These are phyloP conservation scores for Cyclocybe aegerita DNA, from an alignment of 768 basidiomycete genomes.

Conservation along the genomic window DNA sequence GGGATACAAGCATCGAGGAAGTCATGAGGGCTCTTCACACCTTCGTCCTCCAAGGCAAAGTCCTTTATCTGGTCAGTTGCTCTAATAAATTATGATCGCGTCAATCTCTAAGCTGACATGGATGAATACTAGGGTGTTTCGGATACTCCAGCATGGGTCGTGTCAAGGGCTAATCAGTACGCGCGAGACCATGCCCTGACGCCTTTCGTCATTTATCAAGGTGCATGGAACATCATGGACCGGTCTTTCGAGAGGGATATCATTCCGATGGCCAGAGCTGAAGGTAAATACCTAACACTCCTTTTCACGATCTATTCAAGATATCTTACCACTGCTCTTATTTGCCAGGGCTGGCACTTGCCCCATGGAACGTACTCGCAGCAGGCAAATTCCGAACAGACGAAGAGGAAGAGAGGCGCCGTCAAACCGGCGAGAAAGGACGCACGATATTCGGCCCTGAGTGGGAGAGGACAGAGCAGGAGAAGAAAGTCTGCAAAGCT, in stretches of 20 bases:
- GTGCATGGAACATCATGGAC: too few relatives aligned
- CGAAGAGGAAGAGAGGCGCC: slow-evolving; percentile 32
- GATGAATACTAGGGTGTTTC: too few relatives aligned
- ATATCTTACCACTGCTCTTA: slow-evolving; percentile 1
- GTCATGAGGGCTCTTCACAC: slow-evolving; percentile 53
- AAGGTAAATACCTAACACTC: too few relatives aligned
- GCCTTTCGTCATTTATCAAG: too few relatives aligned
- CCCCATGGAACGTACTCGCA: slow-evolving; percentile 25
- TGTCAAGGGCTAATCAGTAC: too few relatives aligned
- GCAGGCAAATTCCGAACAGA: slow-evolving; percentile 47
- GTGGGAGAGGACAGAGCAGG: slow-evolving; percentile 46
- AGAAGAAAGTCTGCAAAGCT: slow-evolving; percentile 38
- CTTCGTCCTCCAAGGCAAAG: slow-evolving; percentile 50
- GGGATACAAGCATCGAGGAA: slow-evolving; percentile 48
- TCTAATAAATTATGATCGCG: too few relatives aligned
- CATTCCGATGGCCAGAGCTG: too few relatives aligned
- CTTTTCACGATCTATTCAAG: too few relatives aligned
- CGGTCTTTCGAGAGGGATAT: too few relatives aligned
- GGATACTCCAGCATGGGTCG: too few relatives aligned
- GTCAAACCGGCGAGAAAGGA: slow-evolving; percentile 32
- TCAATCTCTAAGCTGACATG: too few relatives aligned
- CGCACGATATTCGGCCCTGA: slow-evolving; percentile 23
- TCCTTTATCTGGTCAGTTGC: slow-evolving; percentile 36
- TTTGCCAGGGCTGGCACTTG: slow-evolving; percentile 27
- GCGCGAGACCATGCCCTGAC: too few relatives aligned